Conservation (phyloP, 2,329 filamentous ascomycete genomes). For the Penicillium sp. region DNA sequence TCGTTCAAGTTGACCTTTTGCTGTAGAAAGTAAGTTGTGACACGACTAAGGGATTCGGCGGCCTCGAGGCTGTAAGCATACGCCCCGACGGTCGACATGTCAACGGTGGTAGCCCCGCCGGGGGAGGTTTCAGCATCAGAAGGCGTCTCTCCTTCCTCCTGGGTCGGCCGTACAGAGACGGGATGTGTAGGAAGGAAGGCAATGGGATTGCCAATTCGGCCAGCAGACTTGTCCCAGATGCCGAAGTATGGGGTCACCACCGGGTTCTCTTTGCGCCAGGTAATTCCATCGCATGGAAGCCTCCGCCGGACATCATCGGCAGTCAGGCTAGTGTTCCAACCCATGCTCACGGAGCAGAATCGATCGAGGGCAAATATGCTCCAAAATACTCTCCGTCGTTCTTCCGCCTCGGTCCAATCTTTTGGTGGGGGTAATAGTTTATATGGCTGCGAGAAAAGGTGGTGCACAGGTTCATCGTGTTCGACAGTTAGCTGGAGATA, state of each 20-base stretch:
- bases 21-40: slow-evolving; percentile 53
- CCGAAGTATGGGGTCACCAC: slow-evolving; percentile 52
- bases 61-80: slow-evolving; percentile 56
- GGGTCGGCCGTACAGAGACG: not conserved
- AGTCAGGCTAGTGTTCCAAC: slow-evolving; percentile 44
- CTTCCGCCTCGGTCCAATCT: slow-evolving; percentile 45
- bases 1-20: slow-evolving; percentile 48
- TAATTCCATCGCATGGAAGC: slow-evolving; percentile 48
- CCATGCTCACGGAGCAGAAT: slow-evolving; percentile 44
- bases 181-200: slow-evolving; percentile 40
- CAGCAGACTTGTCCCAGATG: slow-evolving; percentile 51
- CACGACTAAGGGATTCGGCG: slow-evolving; percentile 52
- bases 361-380: slow-evolving; percentile 48
- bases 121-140: slow-evolving; percentile 15
- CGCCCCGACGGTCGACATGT: slow-evolving; percentile 49
- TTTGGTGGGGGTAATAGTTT: slow-evolving; percentile 33
- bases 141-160: not conserved
- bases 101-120: slow-evolving; percentile 27
- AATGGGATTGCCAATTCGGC: slow-evolving; percentile 47
- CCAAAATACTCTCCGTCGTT: slow-evolving; percentile 49
- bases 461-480: slow-evolving; percentile 31
- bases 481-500: slow-evolving; percentile 44
- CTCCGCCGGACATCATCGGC: slow-evolving; percentile 44
- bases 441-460: slow-evolving; percentile 34
- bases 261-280: slow-evolving; percentile 48